A percentile compares a stretch with the other conserved stretches of the same genome.
These are phyloP conservation scores for Henckelia pumila DNA, from an alignment of 257 asterid species.

Conservation along the genomic window DNA sequence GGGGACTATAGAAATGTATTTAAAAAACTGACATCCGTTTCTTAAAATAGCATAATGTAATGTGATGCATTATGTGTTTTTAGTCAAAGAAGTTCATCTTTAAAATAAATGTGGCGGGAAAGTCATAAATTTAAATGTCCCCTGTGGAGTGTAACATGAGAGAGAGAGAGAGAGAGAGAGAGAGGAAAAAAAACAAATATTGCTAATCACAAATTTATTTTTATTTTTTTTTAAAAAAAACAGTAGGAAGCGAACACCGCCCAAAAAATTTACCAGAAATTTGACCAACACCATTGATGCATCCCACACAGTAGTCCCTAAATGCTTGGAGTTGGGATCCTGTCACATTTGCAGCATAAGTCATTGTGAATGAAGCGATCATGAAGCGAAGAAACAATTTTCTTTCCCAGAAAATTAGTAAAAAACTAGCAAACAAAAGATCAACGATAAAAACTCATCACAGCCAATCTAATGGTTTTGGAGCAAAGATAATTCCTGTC, in stretches of 20 bases:
- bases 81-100: no score
- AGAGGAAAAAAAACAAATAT: no score
- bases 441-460: neutral
- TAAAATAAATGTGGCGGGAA: no score
- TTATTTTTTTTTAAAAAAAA: conserved; percentile 6
- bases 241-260: neutral
- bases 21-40: no score
- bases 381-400: conserved; percentile 6
- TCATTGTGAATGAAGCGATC: conserved; percentile 20
- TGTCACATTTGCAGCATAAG: conserved; percentile 34
- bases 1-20: no score
- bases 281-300: conserved; percentile 96
- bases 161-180: no score
- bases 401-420: neutral
- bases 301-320: conserved; percentile 99
- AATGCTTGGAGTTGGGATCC: conserved; percentile 97
- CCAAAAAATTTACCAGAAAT: conserved; percentile 59
- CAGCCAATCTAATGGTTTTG: neutral
- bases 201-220: no score
- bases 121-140: no score
- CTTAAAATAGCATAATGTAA: no score
- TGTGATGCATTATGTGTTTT: no score
- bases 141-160: no score
- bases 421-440: neutral
- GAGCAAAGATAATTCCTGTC: neutral